Percentiles rank a stretch among this genome's conserved stretches.
Conservation (phyloP, 371 early-diverging fungal genomes). For the Rhizopus delemar region DNA sequence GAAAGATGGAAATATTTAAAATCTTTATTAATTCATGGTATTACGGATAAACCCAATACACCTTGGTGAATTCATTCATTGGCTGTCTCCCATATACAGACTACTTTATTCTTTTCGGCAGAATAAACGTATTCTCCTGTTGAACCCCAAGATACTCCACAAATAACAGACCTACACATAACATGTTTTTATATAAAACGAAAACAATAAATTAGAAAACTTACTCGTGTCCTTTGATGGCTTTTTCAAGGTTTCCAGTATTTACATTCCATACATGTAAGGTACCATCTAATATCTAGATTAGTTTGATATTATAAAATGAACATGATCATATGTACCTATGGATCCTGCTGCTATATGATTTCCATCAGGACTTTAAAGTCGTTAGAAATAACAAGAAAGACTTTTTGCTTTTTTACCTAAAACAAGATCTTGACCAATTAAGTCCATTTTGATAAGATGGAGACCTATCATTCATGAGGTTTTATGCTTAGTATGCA, state of each 20-base stretch:
- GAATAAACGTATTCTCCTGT: conserved; percentile 63
- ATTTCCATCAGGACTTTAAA: conserved; percentile 78
- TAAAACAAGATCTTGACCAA: conserved; percentile 86
- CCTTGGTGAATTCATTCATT: conserved; percentile 9
- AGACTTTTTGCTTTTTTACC: conserved; percentile 37
- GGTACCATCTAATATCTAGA: conserved; percentile 60
- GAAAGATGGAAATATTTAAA: conserved; percentile 28
- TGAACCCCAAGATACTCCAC: conserved; percentile 71
- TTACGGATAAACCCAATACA: conserved; percentile 23
- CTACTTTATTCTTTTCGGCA: conserved; percentile 72
- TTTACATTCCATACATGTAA: conserved; percentile 77
- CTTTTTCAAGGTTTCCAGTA: conserved; percentile 51
- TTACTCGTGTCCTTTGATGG: conserved; percentile 60
- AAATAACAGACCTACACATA: conserved; percentile 41
- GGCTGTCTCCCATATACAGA: conserved; percentile 56
- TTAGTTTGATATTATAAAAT: background rate
- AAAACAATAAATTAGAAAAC: conserved; percentile 12
- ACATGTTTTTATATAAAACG: background rate
- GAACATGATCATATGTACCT: conserved; percentile 39
- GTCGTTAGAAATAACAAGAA: conserved; percentile 9
- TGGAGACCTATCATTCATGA: conserved; percentile 58
- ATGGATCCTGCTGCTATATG: conserved; percentile 82
- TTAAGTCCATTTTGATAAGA: conserved; percentile 80
- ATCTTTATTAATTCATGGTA: conserved; percentile 22
- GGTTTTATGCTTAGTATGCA: background rate